Percentiles rank a stretch among this genome's conserved stretches.
These are phyloP conservation scores for Termitomyces sp. DNA, from an alignment of 768 basidiomycete species.

Conservation along the genomic window DNA sequence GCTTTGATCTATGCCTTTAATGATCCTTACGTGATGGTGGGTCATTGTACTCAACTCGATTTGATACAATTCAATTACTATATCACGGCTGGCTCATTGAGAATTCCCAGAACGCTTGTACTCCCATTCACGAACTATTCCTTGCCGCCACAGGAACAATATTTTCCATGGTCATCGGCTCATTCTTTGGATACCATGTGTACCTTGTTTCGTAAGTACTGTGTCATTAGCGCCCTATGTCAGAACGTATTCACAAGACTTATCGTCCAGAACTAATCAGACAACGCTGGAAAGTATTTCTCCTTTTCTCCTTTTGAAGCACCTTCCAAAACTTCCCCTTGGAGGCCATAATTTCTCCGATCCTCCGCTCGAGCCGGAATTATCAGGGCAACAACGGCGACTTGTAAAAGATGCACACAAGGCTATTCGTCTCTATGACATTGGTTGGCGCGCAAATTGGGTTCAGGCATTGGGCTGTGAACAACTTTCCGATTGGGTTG, in stretches of 20 bases:
- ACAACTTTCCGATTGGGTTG: conserved; percentile 43
- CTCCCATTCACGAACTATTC: conserved; percentile 67
- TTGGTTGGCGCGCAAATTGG: conserved; percentile 73
- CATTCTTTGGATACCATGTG: conserved; percentile 71
- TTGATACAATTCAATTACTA: no score
- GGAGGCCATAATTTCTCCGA: conserved; percentile 51
- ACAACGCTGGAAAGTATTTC: conserved; percentile 79
- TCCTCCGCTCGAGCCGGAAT: conserved; percentile 68
- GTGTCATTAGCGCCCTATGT: conserved; percentile 4
- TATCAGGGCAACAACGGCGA: conserved; percentile 58
- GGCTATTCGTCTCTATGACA: conserved; percentile 57
- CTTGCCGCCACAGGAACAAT: conserved; percentile 54
- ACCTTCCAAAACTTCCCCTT: conserved; percentile 58
- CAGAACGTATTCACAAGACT: not conserved
- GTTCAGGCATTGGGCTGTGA: conserved; percentile 61
- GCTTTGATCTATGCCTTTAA: conserved; percentile 63
- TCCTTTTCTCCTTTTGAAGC: conserved; percentile 66
- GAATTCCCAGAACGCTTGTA: conserved; percentile 45
- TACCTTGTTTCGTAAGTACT: conserved; percentile 63
- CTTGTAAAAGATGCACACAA: conserved; percentile 61
- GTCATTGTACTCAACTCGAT: no score
- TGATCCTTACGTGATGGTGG: conserved; percentile 57
- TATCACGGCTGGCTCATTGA: not conserved
- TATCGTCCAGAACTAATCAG: conserved; percentile 64
- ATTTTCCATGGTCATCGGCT: conserved; percentile 63